Evolutionary conservation across 257 asterid genomes (phyloP).

Genomic region (Solanum paucissectum): DNA sequence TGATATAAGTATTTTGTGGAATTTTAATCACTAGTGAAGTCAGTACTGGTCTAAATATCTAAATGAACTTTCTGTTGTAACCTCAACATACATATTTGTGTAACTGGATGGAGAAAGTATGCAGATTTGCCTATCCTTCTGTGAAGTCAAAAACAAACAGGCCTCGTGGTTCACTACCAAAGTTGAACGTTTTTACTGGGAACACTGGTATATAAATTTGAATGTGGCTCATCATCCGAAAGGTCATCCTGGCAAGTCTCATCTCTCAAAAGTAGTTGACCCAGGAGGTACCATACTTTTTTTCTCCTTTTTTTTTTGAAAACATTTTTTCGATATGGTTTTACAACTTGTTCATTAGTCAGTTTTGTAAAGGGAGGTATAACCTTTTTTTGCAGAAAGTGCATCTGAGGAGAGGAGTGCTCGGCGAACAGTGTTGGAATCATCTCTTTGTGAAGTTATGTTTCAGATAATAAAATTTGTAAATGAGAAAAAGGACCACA

Average conservation of each 20-base stretch:
- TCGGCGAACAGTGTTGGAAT: constrained; percentile 67
- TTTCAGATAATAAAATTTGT: constrained; percentile 93
- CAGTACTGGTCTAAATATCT: background rate
- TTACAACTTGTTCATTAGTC: background rate
- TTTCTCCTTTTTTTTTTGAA: background rate
- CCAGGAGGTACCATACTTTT: constrained; percentile 51
- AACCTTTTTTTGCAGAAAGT: constrained; percentile 18
- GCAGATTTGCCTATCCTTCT: constrained; percentile 90
- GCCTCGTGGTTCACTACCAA: constrained; percentile 87
- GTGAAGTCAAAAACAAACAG: constrained; percentile 85
- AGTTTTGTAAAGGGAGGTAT: background rate
- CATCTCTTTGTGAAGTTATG: constrained; percentile 78
- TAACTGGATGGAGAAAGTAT: constrained; percentile 1
- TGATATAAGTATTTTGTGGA: background rate
- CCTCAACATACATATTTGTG: background rate
- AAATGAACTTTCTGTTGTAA: background rate
- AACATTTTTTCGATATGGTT: background rate
- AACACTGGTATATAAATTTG: constrained; percentile 89
- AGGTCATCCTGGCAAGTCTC: constrained; percentile 59
- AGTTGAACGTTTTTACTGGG: constrained; percentile 95
- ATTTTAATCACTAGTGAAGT: background rate
- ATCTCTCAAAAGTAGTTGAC: constrained; percentile 61
- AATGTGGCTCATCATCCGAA: constrained; percentile 70
- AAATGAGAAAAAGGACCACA: constrained; percentile 95
- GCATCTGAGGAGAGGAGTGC: constrained; percentile 70